Evolutionary conservation across 257 asterid genomes (phyloP).

Genomic region (Henckelia pumila): DNA sequence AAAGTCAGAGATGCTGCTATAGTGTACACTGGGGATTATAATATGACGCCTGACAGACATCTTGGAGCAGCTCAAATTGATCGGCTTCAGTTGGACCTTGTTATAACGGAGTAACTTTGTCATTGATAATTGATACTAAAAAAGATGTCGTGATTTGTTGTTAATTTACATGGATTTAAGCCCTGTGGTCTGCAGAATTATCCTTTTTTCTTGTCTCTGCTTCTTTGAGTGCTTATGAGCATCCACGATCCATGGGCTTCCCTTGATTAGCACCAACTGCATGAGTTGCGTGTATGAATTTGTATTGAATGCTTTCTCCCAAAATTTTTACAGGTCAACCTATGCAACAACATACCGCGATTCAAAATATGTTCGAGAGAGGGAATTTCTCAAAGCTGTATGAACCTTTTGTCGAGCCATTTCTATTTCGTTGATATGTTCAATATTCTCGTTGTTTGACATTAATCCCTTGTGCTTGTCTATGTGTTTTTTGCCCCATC

Average conservation of each 20-base stretch:
- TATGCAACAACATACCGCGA: slow-evolving; percentile 93
- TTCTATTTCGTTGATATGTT: slow-evolving; percentile 8
- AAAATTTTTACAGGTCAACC: slow-evolving; percentile 65
- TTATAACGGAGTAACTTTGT: slow-evolving; percentile 74
- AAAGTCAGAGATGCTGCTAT: slow-evolving; percentile 86
- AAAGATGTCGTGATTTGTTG: not conserved
- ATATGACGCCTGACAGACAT: slow-evolving; percentile 93
- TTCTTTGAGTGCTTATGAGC: no score
- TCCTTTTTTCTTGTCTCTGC: slow-evolving; percentile 1
- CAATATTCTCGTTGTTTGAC: slow-evolving; percentile 5
- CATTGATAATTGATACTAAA: not conserved
- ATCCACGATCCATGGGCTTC: slow-evolving; percentile 5
- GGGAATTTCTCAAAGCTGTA: slow-evolving; percentile 90
- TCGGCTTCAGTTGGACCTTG: slow-evolving; percentile 73
- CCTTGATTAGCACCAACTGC: slow-evolving; percentile 1
- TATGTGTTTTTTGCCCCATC: slow-evolving; percentile 2
- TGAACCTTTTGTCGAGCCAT: slow-evolving; percentile 22
- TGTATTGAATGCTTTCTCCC: slow-evolving; percentile 5
- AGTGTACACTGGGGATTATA: slow-evolving; percentile 92
- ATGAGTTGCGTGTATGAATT: not conserved
- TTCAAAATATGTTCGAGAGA: slow-evolving; percentile 83
- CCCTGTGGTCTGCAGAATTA: not conserved
- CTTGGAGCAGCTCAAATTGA: slow-evolving; percentile 99
- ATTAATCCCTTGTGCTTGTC: slow-evolving; percentile 1
- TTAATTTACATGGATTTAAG: not conserved